Base-by-base conservation (phyloP, 1,139 yeast genomes). In the Kodamaea anthophila region DNA sequence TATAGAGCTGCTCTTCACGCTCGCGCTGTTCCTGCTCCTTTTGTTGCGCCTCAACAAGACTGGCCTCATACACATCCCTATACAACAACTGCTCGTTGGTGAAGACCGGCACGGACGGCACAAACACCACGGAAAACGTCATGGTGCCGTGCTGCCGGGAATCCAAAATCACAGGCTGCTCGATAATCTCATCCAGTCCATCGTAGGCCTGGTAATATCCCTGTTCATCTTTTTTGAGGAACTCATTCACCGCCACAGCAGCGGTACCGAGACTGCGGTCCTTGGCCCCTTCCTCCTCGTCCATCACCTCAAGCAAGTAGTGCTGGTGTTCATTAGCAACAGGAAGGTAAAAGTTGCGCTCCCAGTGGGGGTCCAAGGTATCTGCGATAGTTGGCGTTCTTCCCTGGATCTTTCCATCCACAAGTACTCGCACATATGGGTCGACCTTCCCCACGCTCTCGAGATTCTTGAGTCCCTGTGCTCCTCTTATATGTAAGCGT, bases 381-480 rank as follows among this genome's bases (percentile, higher is more conserved):
- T 74, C 70, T n/a, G 74, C 69, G 41, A 72, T 68, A 29, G 72
- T 72, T 1, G 60, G 52, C 3, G 91, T 77, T 40, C 63, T 66
- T 32, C 69, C 80, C 40, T 65, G 65, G 30, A 74, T 52, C 46
- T 70, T 72, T 42, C 80, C 83, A 45, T 77, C 74, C 35, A 74
- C 52, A 29, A 71, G 45, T 10, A 81, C 64, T 38, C 72, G 67
- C 25, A 77, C 74, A 47, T 79, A 81, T 5, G 93, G 91, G 53
- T 82, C 88, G 43, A 81, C 75, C 38, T 70, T 73, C 33, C 88
- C 88, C 35, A 80, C 70, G 5, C 71, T 57, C 47, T 77, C 83
- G 46, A 76, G 57, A 42, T 81, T 81, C 44, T 71, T 62, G 42
- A 81, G 58, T 31, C 70, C 71, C 10, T 51, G 53, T 11, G 80